These are phyloP conservation scores for Fusarium robinianum DNA, from an alignment of 2,329 filamentous ascomycete species.

Conservation along the genomic window DNA sequence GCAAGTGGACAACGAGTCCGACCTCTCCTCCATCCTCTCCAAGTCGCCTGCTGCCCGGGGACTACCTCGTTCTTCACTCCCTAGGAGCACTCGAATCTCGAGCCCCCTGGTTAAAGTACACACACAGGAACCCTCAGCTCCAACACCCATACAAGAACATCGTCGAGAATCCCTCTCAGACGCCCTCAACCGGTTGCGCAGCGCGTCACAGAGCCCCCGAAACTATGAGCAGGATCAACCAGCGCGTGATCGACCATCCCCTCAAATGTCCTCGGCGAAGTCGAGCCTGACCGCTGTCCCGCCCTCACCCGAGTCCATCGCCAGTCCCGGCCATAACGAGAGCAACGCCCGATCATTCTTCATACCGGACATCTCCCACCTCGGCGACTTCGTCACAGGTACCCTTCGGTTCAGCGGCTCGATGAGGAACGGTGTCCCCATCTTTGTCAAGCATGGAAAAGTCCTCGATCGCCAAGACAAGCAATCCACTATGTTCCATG, in stretches of 20 bases:
- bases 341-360: conserved; percentile 58
- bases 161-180: conserved; percentile 41
- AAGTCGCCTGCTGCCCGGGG: conserved; percentile 45
- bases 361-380: conserved; percentile 57
- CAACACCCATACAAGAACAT: conserved; percentile 25
- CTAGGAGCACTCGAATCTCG: conserved; percentile 40
- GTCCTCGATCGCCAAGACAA: conserved; percentile 50
- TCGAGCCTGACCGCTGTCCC: conserved; percentile 49
- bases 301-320: conserved; percentile 43
- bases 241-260: conserved; percentile 37
- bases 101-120: conserved; percentile 47
- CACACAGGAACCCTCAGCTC: conserved; percentile 38
- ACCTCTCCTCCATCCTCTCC: conserved; percentile 51
- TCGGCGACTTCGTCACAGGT: conserved; percentile 62
- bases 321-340: conserved; percentile 43
- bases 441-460: conserved; percentile 59
- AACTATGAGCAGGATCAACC: conserved; percentile 29
- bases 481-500: conserved; percentile 46
- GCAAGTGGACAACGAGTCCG: conserved; percentile 57
- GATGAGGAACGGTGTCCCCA: conserved; percentile 57
- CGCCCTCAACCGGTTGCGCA: conserved; percentile 44
- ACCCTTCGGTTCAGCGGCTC: conserved; percentile 56
- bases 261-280: conserved; percentile 46
- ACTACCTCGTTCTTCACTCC: conserved; percentile 32
- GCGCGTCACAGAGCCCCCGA: conserved; percentile 41